phyloP scores from a whole-genome alignment of 768 basidiomycete genomes.

The Amanita pallidorosea region DNA sequence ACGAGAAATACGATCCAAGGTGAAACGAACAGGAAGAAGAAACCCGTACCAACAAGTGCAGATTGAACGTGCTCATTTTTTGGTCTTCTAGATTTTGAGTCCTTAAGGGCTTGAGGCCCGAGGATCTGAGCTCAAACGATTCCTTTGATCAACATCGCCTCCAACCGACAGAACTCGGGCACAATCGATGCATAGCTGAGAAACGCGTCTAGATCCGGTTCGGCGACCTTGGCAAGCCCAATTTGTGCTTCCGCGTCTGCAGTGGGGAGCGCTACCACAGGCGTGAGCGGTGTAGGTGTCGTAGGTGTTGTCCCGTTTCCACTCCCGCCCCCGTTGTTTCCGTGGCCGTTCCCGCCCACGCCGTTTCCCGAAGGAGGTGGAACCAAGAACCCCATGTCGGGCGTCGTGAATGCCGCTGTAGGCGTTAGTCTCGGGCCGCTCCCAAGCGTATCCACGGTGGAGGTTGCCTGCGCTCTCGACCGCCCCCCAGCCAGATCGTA shows the following conservation, averaged over 20 bases:
- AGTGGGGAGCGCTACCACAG: slow-evolving; percentile 63
- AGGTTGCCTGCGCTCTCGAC: slow-evolving; percentile 45
- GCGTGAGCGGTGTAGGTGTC: slow-evolving; percentile 51
- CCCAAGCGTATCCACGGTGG: slow-evolving; percentile 24
- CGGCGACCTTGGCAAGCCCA: slow-evolving; percentile 74
- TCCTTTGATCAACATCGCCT: slow-evolving; percentile 66
- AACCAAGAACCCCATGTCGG: slow-evolving; percentile 34
- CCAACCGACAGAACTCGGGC: slow-evolving; percentile 72
- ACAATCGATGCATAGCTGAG: slow-evolving; percentile 81
- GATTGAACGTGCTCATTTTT: background rate
- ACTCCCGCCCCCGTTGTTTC: slow-evolving; percentile 21
- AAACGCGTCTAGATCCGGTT: slow-evolving; percentile 76
- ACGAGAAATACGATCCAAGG: too few relatives aligned
- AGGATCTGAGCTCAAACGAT: slow-evolving; percentile 24
- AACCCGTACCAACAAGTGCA: background rate
- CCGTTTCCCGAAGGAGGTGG: slow-evolving; percentile 7
- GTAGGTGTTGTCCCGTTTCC: slow-evolving; percentile 24
- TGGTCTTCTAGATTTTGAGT: background rate
- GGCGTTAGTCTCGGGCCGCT: slow-evolving; percentile 18
- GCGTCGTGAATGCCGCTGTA: slow-evolving; percentile 50
- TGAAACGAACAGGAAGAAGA: background rate
- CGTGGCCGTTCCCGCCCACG: slow-evolving; percentile 9
- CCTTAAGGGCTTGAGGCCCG: too few relatives aligned
- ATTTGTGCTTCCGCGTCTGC: slow-evolving; percentile 63
- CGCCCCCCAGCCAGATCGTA: slow-evolving; percentile 19